Evolutionary conservation across 805 yeast genomes (phyloP).

Genomic region (Torulaspora delbrueckii): DNA sequence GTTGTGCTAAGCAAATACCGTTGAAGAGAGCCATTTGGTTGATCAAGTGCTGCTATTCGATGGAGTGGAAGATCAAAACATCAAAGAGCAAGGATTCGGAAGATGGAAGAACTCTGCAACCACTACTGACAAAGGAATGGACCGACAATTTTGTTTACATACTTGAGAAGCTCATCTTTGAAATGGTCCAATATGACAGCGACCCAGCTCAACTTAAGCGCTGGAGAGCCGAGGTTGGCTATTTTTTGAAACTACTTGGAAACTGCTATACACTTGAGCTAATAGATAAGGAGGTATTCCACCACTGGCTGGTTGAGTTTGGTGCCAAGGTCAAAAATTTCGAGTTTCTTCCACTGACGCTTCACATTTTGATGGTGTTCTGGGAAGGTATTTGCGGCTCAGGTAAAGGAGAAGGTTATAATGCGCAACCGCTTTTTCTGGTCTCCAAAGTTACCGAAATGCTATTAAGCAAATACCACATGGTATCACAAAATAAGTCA

Average conservation of each 20-base stretch:
- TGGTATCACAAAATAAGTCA: slow-evolving; percentile 34
- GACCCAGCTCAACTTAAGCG: slow-evolving; percentile 26
- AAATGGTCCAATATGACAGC: slow-evolving; percentile 30
- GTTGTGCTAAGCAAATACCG: slow-evolving; percentile 65
- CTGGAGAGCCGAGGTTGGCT: slow-evolving; percentile 51
- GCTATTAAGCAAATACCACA: slow-evolving; percentile 46
- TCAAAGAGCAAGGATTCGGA: slow-evolving; percentile 15
- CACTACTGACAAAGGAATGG: slow-evolving; percentile 81
- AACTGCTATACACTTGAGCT: slow-evolving; percentile 66
- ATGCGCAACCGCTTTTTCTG: slow-evolving; percentile 34
- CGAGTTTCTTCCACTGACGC: slow-evolving; percentile 43
- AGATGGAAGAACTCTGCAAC: slow-evolving; percentile 12
- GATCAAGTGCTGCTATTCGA: slow-evolving; percentile 77
- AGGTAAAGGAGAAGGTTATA: slow-evolving; percentile 31
- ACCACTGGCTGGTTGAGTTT: slow-evolving; percentile 58
- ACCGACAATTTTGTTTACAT: slow-evolving; percentile 71
- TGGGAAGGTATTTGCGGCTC: slow-evolving; percentile 60
- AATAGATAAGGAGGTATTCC: slow-evolving; percentile 55
- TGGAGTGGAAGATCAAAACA: slow-evolving; percentile 45
- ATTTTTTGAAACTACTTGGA: slow-evolving; percentile 54
- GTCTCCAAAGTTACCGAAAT: slow-evolving; percentile 63
- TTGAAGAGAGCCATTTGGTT: slow-evolving; percentile 85
- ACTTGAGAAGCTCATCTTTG: slow-evolving; percentile 34
- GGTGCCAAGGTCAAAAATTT: slow-evolving; percentile 39
- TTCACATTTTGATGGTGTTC: slow-evolving; percentile 56